Evolutionary conservation across 805 yeast species (phyloP).

Genomic region (Yueomyces sinensis): DNA sequence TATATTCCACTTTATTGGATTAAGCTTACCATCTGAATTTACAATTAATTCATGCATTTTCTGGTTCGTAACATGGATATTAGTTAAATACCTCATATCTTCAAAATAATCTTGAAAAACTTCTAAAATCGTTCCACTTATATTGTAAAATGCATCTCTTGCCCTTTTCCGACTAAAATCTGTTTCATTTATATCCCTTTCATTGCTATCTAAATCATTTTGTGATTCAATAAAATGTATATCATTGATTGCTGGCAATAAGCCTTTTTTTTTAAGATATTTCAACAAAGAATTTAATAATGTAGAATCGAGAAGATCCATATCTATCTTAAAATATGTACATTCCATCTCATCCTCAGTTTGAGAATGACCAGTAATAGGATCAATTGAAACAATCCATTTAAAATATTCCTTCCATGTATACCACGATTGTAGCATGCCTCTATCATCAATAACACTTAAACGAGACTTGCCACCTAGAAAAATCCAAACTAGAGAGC

Average conservation of each 20-base stretch:
- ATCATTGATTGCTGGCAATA: slow-evolving; percentile 4
- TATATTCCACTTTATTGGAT: slow-evolving; percentile 15
- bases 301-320: slow-evolving; percentile 6
- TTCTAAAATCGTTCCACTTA: background rate
- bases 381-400: slow-evolving; percentile 7
- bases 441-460: slow-evolving; percentile 12
- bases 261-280: slow-evolving; percentile 5
- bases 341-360: slow-evolving; percentile 3
- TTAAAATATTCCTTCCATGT: slow-evolving; percentile 12
- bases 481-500: slow-evolving; percentile 14
- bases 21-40: slow-evolving; percentile 21
- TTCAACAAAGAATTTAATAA: slow-evolving; percentile 3
- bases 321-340: slow-evolving; percentile 7
- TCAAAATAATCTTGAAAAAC: slow-evolving; percentile 5
- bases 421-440: slow-evolving; percentile 19
- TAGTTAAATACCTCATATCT: slow-evolving; percentile 11
- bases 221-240: slow-evolving; percentile 7
- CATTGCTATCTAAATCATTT: slow-evolving; percentile 1
- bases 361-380: slow-evolving; percentile 3
- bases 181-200: background rate
- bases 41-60: slow-evolving; percentile 13
- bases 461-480: slow-evolving; percentile 9
- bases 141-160: background rate
- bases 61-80: slow-evolving; percentile 10
- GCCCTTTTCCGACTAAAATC: background rate